These are phyloP conservation scores for Botrytis cinerea DNA, from an alignment of 2,329 filamentous ascomycete species.

Conservation along the genomic window DNA sequence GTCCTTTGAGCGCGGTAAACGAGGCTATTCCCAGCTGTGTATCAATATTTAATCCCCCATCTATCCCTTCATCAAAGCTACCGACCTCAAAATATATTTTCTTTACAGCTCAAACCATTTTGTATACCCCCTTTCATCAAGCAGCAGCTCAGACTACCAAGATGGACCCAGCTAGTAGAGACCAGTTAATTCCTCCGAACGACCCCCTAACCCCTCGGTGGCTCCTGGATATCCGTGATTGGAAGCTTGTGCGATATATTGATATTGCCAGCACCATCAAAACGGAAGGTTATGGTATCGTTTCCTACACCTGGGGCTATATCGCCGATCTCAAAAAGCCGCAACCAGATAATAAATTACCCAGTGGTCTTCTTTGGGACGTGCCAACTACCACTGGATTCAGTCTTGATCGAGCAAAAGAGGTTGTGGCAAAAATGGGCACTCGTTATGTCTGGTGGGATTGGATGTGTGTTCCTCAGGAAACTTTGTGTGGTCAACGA, in stretches of 20 bases:
- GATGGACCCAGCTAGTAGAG: neutral
- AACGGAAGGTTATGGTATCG: neutral
- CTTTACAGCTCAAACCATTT: too few relatives aligned
- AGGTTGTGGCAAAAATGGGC: neutral
- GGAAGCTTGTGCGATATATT: neutral
- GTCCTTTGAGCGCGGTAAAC: neutral
- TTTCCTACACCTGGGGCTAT: neutral
- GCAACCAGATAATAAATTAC: neutral
- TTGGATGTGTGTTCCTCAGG: constrained; percentile 9
- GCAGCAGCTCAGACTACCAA: too few relatives aligned
- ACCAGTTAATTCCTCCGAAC: neutral
- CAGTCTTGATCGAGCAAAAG: neutral
- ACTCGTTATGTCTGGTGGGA: neutral
- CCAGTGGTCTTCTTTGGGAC: neutral
- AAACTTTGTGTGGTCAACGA: neutral
- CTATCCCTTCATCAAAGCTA: too few relatives aligned
- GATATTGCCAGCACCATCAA: neutral
- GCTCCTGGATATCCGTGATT: neutral
- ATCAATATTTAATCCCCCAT: too few relatives aligned
- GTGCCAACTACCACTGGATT: neutral
- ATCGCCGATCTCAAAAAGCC: neutral
- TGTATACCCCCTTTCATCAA: too few relatives aligned
- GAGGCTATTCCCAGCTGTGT: neutral
- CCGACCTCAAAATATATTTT: too few relatives aligned
- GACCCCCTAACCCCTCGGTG: neutral